These are phyloP conservation scores for Friedmanniomyces simplex DNA, from an alignment of 495 filamentous ascomycete genomes.

Conservation along the genomic window DNA sequence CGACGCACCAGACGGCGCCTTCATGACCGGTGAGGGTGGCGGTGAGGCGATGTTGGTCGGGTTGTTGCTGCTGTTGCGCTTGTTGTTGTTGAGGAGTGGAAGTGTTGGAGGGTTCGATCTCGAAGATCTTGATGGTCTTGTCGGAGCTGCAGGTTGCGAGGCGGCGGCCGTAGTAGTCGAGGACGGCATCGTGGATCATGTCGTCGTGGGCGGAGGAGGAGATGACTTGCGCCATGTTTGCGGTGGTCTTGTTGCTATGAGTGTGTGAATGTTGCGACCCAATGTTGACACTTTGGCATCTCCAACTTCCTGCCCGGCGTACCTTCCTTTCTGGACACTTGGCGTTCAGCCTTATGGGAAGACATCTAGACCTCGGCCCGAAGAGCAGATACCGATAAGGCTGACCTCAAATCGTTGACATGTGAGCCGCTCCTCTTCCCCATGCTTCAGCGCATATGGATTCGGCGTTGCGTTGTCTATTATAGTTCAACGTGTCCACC, in stretches of 20 bases:
- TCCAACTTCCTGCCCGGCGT: too few relatives aligned
- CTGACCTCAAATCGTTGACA: too few relatives aligned
- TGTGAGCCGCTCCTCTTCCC: too few relatives aligned
- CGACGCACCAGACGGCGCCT: constrained; percentile 23
- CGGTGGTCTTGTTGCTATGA: neutral
- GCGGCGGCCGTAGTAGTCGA: constrained; percentile 95
- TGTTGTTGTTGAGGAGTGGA: neutral
- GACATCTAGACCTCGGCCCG: too few relatives aligned
- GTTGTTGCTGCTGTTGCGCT: constrained; percentile 25
- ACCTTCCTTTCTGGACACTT: too few relatives aligned
- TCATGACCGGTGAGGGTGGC: constrained; percentile 31
- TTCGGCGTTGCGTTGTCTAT: too few relatives aligned
- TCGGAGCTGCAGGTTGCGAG: constrained; percentile 97
- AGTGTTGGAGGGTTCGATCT: constrained; percentile 54
- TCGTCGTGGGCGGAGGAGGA: constrained; percentile 93
- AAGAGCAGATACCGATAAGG: too few relatives aligned
- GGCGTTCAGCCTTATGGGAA: too few relatives aligned
- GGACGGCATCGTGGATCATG: constrained; percentile 98
- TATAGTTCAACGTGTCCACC: too few relatives aligned
- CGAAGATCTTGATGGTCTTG: constrained; percentile 98
- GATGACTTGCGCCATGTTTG: constrained; percentile 61
- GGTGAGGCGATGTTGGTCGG: constrained; percentile 76
- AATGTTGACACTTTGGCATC: too few relatives aligned
- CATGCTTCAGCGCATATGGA: too few relatives aligned
- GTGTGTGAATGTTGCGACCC: neutral